phyloP scores from a whole-genome alignment of 1,284 basidiomycete species.

The Ceratorhiza oryzae-sativae region DNA sequence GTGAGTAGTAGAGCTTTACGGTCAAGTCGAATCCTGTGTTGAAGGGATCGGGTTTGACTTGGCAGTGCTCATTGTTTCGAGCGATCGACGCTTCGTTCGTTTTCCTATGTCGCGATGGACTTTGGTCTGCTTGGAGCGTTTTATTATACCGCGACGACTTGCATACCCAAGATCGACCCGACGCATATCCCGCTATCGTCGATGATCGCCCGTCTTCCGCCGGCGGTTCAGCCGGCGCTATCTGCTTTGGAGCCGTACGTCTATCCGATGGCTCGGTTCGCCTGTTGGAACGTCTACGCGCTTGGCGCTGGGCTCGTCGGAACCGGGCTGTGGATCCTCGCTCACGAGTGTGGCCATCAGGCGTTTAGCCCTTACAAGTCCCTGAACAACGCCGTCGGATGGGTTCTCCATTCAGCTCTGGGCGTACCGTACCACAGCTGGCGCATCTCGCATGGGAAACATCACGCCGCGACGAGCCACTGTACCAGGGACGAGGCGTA shows the following conservation, averaged over 20 bases:
- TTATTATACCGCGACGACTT: conserved; percentile 6
- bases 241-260: conserved; percentile 48
- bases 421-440: conserved; percentile 98
- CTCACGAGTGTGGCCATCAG: conserved; percentile 94
- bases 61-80: conserved; percentile 60
- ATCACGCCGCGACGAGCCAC: conserved; percentile 95
- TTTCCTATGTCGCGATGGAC: conserved; percentile 51
- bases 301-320: conserved; percentile 86
- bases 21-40: too few species aligned
- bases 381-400: conserved; percentile 94
- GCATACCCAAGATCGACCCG: conserved; percentile 5
- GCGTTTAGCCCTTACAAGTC: conserved; percentile 94
- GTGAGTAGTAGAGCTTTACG: conserved; percentile 8
- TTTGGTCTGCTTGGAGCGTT: conserved; percentile 45
- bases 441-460: conserved; percentile 96
- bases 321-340: conserved; percentile 95
- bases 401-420: conserved; percentile 91
- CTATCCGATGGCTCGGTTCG: conserved; percentile 51
- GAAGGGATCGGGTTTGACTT: not conserved
- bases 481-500: conserved; percentile 97
- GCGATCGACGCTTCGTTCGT: conserved; percentile 58
- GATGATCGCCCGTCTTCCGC: conserved; percentile 39
- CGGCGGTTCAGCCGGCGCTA: conserved; percentile 49
- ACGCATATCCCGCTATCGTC: conserved; percentile 46
- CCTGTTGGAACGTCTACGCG: conserved; percentile 82